Base-by-base conservation (phyloP, 2,329 filamentous ascomycete genomes). In the Ophiocordyceps polyrhachis-furcata region DNA sequence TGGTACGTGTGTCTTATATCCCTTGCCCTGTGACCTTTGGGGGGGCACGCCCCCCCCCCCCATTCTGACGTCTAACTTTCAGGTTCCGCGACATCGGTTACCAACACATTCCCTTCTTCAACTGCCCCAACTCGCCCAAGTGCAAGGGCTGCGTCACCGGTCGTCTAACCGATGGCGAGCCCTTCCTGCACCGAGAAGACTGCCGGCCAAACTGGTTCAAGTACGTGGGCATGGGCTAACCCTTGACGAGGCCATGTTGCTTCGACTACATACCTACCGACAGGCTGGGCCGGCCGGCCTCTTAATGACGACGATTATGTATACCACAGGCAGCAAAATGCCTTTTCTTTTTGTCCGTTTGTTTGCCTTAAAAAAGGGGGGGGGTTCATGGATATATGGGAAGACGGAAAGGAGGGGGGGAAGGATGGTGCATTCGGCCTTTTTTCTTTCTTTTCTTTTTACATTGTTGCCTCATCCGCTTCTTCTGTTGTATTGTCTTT, bases 31-130 rank as follows among this genome's bases (percentile, higher is more conserved):
- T 28, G 15, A 28, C 25, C n/a, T 31, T 13, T 12, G 13, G 1
- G 5, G n/a, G n/a, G n/a, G n/a, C n/a, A n/a, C n/a, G n/a, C n/a
- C n/a, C n/a, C n/a, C n/a, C 3, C 13, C 9, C 4, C 21, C 17
- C 17, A 1, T 25, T 2, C 23, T 28, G 6, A 13, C 23, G 31
- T 49, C 54, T 43, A 28, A n/a, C 43, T 46, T 7, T 25, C 50
- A 94, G 88, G 88, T 98, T 98, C 80, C 88, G 89, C 45, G 91
- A 98, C 60, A 96, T 98, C 52, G 91, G 91, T 47, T 98, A 98
- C 66, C 87, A 95, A 56, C 91, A 98, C 55, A 88, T 96, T 45
- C 91, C 91, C 41, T 98, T 93, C 67, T 94, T 93, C 72, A 98
- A 98, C 67, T 98, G 91, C 59, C 91, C 91, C 49, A 96, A 94